A percentile compares a stretch with the other conserved stretches of the same genome.
Conservation (phyloP, 2,329 filamentous ascomycete genomes). For the Cryphonectria parasitica region DNA sequence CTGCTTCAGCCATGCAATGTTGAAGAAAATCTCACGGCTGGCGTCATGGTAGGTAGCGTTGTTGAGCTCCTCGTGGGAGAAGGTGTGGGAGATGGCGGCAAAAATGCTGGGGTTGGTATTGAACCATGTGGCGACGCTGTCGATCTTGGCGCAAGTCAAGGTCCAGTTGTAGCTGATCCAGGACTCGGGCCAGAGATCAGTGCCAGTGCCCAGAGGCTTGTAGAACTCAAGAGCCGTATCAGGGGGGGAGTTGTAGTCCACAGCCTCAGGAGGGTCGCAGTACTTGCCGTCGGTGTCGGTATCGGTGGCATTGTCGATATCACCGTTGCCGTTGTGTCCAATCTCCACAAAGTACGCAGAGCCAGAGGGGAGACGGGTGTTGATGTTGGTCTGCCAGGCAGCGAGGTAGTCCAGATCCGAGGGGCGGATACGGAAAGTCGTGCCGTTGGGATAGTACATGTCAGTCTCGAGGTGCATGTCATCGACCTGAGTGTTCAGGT, state of each 20-base stretch:
- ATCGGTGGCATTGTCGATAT: conserved; percentile 57
- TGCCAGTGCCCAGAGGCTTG: conserved; percentile 55
- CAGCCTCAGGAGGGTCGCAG: conserved; percentile 46
- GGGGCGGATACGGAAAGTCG: conserved; percentile 52
- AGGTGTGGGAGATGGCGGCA: conserved; percentile 65
- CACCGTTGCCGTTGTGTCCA: conserved; percentile 54
- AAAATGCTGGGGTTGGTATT: conserved; percentile 58
- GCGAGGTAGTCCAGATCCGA: conserved; percentile 52
- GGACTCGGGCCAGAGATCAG: conserved; percentile 52
- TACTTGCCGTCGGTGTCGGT: conserved; percentile 47
- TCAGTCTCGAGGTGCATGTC: conserved; percentile 62
- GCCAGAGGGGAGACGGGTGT: conserved; percentile 53
- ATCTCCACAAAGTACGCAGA: conserved; percentile 58
- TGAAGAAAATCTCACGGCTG: conserved; percentile 61
- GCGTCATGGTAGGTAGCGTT: conserved; percentile 64
- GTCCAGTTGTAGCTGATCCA: conserved; percentile 57
- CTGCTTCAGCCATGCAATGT: conserved; percentile 61
- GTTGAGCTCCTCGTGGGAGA: conserved; percentile 61
- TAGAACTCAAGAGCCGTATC: conserved; percentile 50
- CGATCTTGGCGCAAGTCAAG: conserved; percentile 52
- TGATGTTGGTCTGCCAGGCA: conserved; percentile 47
- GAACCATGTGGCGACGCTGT: conserved; percentile 59
- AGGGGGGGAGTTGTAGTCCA: conserved; percentile 49
- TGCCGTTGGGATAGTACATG: conserved; percentile 52
- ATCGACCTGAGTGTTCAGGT: conserved; percentile 62